Evolutionary conservation across 371 early-diverging fungal genomes (phyloP).

Genomic region (Fennellomyces sp.): DNA sequence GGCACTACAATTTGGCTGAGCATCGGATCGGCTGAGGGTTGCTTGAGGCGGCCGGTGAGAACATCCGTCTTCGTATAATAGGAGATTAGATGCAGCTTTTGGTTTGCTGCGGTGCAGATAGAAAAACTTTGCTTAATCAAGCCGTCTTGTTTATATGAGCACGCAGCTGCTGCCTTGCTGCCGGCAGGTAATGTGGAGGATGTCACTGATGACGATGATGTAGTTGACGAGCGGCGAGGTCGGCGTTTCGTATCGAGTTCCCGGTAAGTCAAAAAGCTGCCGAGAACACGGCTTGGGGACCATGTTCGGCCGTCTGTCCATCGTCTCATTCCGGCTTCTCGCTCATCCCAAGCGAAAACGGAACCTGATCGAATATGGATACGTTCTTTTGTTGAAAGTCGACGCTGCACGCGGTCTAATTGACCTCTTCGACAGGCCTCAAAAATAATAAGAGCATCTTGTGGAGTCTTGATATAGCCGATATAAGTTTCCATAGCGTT

Average conservation of each 20-base stretch:
- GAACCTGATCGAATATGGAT: slow-evolving; percentile 73
- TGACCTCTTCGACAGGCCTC: slow-evolving; percentile 79
- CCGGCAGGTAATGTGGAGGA: slow-evolving; percentile 7
- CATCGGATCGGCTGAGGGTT: slow-evolving; percentile 56
- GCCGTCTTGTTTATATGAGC: slow-evolving; percentile 59
- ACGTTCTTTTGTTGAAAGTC: slow-evolving; percentile 70
- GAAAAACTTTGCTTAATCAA: slow-evolving; percentile 66
- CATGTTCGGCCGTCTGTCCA: slow-evolving; percentile 91
- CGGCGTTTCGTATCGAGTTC: slow-evolving; percentile 67
- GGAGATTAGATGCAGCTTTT: slow-evolving; percentile 85
- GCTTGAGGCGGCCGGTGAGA: slow-evolving; percentile 49
- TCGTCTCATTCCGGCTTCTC: slow-evolving; percentile 84
- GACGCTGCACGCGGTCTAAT: slow-evolving; percentile 72
- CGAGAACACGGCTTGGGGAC: slow-evolving; percentile 83
- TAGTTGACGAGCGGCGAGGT: slow-evolving; percentile 34
- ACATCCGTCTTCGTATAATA: slow-evolving; percentile 84
- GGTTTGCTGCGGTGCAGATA: slow-evolving; percentile 75
- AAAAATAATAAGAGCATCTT: slow-evolving; percentile 83
- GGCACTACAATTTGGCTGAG: slow-evolving; percentile 56
- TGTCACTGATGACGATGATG: slow-evolving; percentile 15
- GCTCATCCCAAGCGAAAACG: slow-evolving; percentile 87
- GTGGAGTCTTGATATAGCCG: slow-evolving; percentile 77
- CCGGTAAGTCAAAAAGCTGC: slow-evolving; percentile 77
- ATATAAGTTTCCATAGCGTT: slow-evolving; percentile 47
- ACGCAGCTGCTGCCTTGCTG: slow-evolving; percentile 43